Evolutionary conservation across 2,329 filamentous ascomycete genomes (phyloP), one percentile per base, ranked within the genome.

Genomic region (Aspergillus spinulosporus): DNA sequence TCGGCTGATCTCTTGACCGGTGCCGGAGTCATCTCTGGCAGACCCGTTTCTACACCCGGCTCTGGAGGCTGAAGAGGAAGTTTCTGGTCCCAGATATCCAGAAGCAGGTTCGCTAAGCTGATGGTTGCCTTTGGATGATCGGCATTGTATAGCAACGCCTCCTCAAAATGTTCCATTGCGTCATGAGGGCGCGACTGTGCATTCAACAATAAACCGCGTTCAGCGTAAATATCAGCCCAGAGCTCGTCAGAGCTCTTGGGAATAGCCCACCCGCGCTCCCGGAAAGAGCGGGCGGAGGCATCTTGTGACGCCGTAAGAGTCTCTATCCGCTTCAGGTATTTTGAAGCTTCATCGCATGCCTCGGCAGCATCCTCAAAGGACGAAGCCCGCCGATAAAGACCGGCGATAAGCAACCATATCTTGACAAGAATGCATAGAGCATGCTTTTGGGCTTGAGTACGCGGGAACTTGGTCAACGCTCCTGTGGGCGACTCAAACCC

Each of bases 321-420:
- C 72, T 96, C 90, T 8, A 96, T 80, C 0, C 76, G 78, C 62
- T 88, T 81, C 1, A 91, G 86, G 36, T 96, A 81, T 68, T 89
- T 89, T 57, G 85, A 81, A 1, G 93, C 94, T 77, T 97, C 94
- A 8, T 85, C 82, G 31, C 92, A 84, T 5, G 93, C 91, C 51
- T 87, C 89, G 64, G 84, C 84, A 9, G 89, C 86, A 70, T 97
- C 93, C 15, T 92, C 88, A 54, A 85, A 84, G 77, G 95, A 85
- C 6, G 83, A 84, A 5, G 93, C 90, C 52, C 91, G 84, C 29
- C 91, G 85, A 69, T 97, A 99, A 62, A 97, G 87, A 0, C 88
- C 88, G 2, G 91, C 88, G 59, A 97, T 91, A 69, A 94, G 88
- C 6, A 97, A 80, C 94, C 94, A 99, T 32, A 97, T 86, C 62